Conservation (phyloP, 2,329 filamentous ascomycete genomes). For the Cercospora janseana region DNA sequence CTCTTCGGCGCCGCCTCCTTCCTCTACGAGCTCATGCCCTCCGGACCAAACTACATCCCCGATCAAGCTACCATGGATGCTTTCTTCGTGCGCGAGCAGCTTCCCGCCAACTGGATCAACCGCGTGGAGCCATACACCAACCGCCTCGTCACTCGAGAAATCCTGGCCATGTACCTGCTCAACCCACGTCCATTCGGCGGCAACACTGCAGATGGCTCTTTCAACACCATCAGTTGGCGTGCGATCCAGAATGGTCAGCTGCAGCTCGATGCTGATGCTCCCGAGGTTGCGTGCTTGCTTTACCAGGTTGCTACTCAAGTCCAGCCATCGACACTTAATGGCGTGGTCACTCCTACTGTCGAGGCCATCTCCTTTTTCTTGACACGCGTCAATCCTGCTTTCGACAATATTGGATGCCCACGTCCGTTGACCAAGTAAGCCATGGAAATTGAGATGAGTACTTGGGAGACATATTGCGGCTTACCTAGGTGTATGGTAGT, state of each 20-base stretch:
- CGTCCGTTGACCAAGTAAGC: slow-evolving; percentile 24
- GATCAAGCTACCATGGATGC: slow-evolving; percentile 39
- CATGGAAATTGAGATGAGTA: background rate
- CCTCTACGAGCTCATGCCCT: slow-evolving; percentile 45
- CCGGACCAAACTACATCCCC: slow-evolving; percentile 36
- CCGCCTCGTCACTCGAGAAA: slow-evolving; percentile 40
- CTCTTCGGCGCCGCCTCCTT: slow-evolving; percentile 47
- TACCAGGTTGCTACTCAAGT: slow-evolving; percentile 44
- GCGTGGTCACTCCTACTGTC: slow-evolving; percentile 41
- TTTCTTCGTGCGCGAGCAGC: slow-evolving; percentile 47
- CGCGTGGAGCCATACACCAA: slow-evolving; percentile 39
- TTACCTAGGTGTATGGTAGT: too few species aligned
- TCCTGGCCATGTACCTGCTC: slow-evolving; percentile 42
- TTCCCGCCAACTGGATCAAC: slow-evolving; percentile 44
- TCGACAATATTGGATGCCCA: slow-evolving; percentile 42
- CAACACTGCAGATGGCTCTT: slow-evolving; percentile 17
- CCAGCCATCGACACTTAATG: slow-evolving; percentile 41
- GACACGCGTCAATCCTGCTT: slow-evolving; percentile 34
- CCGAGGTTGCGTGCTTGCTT: slow-evolving; percentile 42
- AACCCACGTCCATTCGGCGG: slow-evolving; percentile 38
- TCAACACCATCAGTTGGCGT: slow-evolving; percentile 37
- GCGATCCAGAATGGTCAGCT: slow-evolving; percentile 44
- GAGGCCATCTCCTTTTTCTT: slow-evolving; percentile 37
- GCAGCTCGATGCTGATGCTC: slow-evolving; percentile 28
- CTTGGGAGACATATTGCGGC: background rate